These are phyloP conservation scores for Saccharomycopsis capsularis DNA, from an alignment of 805 yeast genomes.

Conservation along the genomic window DNA sequence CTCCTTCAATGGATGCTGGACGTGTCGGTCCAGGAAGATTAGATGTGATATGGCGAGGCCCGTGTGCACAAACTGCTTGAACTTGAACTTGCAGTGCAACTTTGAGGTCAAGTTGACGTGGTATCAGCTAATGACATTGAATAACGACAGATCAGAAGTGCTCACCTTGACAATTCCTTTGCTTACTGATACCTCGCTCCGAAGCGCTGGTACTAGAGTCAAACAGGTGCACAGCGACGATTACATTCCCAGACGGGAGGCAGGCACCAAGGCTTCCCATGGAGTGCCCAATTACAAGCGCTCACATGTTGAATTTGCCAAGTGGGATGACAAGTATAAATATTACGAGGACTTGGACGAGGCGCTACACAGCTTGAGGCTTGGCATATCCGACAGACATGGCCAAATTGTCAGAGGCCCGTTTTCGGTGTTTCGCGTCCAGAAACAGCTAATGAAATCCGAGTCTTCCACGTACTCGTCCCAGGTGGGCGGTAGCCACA, in stretches of 20 bases:
- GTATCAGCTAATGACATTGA: constrained; percentile 2
- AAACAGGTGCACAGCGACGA: too few species aligned
- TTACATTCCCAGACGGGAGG: too few species aligned
- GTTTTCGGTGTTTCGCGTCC: constrained; percentile 15
- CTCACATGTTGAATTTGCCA: not conserved
- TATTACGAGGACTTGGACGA: constrained; percentile 8
- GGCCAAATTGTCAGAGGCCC: constrained; percentile 6
- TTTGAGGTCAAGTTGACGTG: constrained; percentile 13
- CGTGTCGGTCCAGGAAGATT: constrained; percentile 14
- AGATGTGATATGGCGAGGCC: constrained; percentile 14
- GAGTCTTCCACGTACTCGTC: too few species aligned
- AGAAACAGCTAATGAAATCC: too few species aligned
- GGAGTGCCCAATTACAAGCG: not conserved
- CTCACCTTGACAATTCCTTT: not conserved
- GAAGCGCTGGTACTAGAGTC: too few species aligned
- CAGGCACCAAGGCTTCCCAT: not conserved
- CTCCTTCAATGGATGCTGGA: constrained; percentile 14
- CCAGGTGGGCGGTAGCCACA: too few species aligned
- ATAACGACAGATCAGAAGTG: not conserved
- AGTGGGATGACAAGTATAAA: not conserved
- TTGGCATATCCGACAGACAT: too few species aligned
- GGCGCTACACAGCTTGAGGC: constrained; percentile 1
- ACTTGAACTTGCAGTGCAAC: constrained; percentile 2
- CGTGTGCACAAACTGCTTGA: constrained; percentile 9
- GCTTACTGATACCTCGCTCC: too few species aligned